These are phyloP conservation scores for Cutaneotrichosporon spelunceum DNA, from an alignment of 1,284 basidiomycete species.

Conservation along the genomic window DNA sequence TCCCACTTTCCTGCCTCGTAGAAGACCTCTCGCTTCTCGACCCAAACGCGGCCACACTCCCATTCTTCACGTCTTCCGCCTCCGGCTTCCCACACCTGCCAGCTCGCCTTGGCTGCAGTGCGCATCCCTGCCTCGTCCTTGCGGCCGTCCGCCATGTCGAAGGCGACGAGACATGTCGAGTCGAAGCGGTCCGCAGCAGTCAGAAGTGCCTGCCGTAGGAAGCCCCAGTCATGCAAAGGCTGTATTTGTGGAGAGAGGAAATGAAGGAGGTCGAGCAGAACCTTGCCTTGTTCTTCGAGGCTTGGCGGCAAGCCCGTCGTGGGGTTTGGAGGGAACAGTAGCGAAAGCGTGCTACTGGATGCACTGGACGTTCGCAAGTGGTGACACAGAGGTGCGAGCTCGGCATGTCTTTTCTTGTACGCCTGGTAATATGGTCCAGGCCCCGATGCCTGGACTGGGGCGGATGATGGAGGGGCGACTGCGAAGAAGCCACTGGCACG, in stretches of 20 bases:
- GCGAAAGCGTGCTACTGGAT: constrained; percentile 57
- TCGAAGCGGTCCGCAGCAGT: constrained; percentile 83
- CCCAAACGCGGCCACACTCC: constrained; percentile 89
- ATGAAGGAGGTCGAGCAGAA: constrained; percentile 36
- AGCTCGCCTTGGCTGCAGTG: constrained; percentile 73
- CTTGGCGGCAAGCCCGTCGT: constrained; percentile 31
- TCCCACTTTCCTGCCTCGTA: constrained; percentile 78
- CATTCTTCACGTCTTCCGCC: constrained; percentile 60
- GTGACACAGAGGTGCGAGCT: constrained; percentile 37
- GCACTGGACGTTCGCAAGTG: constrained; percentile 56
- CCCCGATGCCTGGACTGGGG: constrained; percentile 8
- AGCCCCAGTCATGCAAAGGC: constrained; percentile 65
- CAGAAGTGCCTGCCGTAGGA: constrained; percentile 64
- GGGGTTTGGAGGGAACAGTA: constrained; percentile 57
- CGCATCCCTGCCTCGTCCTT: constrained; percentile 70
- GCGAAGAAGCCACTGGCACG: constrained; percentile 51
- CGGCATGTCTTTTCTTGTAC: constrained; percentile 42
- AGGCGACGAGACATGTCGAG: constrained; percentile 72
- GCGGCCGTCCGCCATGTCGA: constrained; percentile 73
- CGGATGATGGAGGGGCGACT: constrained; percentile 30
- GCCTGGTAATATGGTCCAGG: constrained; percentile 40
- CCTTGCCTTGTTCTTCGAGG: constrained; percentile 34
- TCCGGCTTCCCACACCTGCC: constrained; percentile 65
- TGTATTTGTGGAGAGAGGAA: constrained; percentile 65
- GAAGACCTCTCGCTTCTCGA: constrained; percentile 90